Conservation (phyloP, 2,329 filamentous ascomycete species). For the Lecanoromycetidae sp. region DNA sequence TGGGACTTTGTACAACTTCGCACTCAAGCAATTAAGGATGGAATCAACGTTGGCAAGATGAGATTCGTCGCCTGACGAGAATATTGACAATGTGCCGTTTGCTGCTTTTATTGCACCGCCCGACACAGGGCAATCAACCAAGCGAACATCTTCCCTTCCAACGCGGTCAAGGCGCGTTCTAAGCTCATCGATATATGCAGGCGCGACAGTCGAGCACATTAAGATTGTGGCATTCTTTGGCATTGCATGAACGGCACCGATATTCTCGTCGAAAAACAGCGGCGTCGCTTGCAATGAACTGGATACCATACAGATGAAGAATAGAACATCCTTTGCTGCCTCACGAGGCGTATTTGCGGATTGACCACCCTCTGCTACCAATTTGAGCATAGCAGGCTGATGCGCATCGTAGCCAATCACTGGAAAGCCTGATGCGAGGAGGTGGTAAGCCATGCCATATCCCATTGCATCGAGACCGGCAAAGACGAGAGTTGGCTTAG, state of each 20-base stretch:
- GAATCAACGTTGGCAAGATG: conserved; percentile 20
- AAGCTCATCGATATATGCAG: conserved; percentile 22
- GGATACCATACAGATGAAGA: conserved; percentile 29
- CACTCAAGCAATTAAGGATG: conserved; percentile 27
- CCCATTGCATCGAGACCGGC: conserved; percentile 32
- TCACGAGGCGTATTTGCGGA: conserved; percentile 23
- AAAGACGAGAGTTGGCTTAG: conserved; percentile 25
- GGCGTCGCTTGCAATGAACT: conserved; percentile 26
- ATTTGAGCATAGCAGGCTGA: conserved; percentile 23
- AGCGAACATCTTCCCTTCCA: conserved; percentile 20
- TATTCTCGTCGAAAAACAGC: conserved; percentile 24
- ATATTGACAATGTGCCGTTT: conserved; percentile 28
- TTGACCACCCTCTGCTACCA: conserved; percentile 21
- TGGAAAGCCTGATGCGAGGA: conserved; percentile 25
- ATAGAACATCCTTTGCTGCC: conserved; percentile 23
- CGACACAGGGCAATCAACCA: conserved; percentile 31
- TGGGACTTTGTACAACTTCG: conserved; percentile 35
- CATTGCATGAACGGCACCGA: conserved; percentile 23
- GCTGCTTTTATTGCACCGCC: conserved; percentile 29
- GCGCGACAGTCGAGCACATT: conserved; percentile 29
- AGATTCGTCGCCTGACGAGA: conserved; percentile 24
- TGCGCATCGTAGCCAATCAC: conserved; percentile 29
- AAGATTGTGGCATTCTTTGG: conserved; percentile 24
- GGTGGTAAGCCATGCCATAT: conserved; percentile 28
- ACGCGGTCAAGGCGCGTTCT: conserved; percentile 18